These are phyloP conservation scores for Verticillium longisporum DNA, from an alignment of 2,329 filamentous ascomycete genomes.

Conservation along the genomic window DNA sequence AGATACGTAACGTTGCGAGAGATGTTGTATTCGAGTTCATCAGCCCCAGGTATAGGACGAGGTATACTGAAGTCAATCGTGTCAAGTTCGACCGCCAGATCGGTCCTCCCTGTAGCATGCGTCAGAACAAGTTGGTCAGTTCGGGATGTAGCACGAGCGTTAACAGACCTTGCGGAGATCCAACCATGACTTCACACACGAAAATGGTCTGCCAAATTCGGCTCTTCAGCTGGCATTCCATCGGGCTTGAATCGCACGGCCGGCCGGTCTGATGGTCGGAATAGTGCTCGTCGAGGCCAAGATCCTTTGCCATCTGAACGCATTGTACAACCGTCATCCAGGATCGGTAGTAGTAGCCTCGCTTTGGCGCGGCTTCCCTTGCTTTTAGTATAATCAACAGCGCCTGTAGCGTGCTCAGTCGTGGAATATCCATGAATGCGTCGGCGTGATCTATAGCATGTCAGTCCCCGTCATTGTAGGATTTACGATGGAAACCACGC, in stretches of 20 bases:
- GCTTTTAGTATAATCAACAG: slow-evolving; percentile 84
- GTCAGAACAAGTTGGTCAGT: neutral
- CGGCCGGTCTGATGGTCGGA: slow-evolving; percentile 68
- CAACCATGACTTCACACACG: slow-evolving; percentile 84
- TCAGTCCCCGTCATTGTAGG: slow-evolving; percentile 10
- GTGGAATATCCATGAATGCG: slow-evolving; percentile 86
- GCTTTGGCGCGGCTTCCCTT: slow-evolving; percentile 82
- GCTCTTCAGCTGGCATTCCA: slow-evolving; percentile 78
- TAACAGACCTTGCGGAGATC: slow-evolving; percentile 75
- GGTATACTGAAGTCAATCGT: slow-evolving; percentile 69
- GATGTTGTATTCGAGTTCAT: slow-evolving; percentile 69
- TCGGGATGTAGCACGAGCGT: neutral
- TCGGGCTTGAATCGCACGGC: slow-evolving; percentile 58
- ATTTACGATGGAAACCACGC: slow-evolving; percentile 16
- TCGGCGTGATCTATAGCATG: slow-evolving; percentile 67
- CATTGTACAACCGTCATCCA: slow-evolving; percentile 95
- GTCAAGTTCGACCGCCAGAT: slow-evolving; percentile 68
- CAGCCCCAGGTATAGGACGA: slow-evolving; percentile 55
- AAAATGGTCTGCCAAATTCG: slow-evolving; percentile 88
- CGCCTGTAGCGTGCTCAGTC: slow-evolving; percentile 87
- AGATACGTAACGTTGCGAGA: slow-evolving; percentile 82
- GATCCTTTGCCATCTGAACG: slow-evolving; percentile 86
- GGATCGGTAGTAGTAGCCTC: slow-evolving; percentile 92
- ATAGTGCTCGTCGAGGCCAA: slow-evolving; percentile 82
- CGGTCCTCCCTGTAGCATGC: slow-evolving; percentile 56